Base-by-base conservation (phyloP, 108 stramenopile genomes). In the Parmales sp. region DNA sequence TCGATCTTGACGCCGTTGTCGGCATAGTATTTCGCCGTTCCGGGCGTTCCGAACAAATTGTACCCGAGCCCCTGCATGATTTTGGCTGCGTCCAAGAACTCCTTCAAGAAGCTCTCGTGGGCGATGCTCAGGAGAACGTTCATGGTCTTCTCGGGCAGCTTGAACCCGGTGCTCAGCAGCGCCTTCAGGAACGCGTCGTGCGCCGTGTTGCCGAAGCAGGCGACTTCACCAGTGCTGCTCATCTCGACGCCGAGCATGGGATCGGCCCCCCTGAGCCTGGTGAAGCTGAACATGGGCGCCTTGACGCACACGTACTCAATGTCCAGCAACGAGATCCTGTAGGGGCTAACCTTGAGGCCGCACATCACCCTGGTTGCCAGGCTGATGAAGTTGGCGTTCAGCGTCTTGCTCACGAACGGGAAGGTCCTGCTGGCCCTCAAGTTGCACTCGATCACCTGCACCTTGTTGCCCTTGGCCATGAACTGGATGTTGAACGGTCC, bases 401-500 rank as follows among this genome's bases (percentile, higher is more conserved):
- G 91, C 1, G 97, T 96, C 82, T 96, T 98, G 69, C 92, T 93
- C n/a, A 96, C 94, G 76, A 98, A 98, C 34, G 97, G 97, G 85
- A 96, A 95, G 2, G 94, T 92, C 48, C 97, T 83, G 51, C 93
- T 95, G 4, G 97, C 97, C 63, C 97, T 88, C 37, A 98, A 83
- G 79, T 98, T 98, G 80, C 93, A 94, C 72, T 98, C 97, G 74
- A 98, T 98, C 60, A 95, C 90, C 89, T 90, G 90, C 39, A 96
- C 94, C 81, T 91, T 94, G 39, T 88, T 91, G 65, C 92, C 93
- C 77, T 95, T 95, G 67, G 93, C 95, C 72, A 98, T 87, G 74
- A 97, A 96, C 79, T 98, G 97, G 64, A 96, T 95, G 80, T 98
- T 98, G 78, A 96, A 91, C 44, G 97, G 97, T 11, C 97, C 97